A percentile compares a stretch with the other conserved stretches of the same genome.
Conservation (phyloP, 352 stramenopile genomes). For the Globisporangium okanoganense region DNA sequence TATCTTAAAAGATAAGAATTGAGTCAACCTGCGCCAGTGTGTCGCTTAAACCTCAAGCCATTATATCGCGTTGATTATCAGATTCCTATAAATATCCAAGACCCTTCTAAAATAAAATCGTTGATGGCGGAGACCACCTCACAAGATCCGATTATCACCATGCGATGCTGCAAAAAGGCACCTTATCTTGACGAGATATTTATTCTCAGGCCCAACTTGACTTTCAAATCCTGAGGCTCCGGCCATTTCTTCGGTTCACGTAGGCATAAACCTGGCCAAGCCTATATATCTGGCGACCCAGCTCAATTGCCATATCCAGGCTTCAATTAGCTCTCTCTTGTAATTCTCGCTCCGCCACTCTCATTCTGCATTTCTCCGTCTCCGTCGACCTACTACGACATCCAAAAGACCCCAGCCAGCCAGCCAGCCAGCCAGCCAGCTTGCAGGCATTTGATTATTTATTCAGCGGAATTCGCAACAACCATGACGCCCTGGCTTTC, state of each 20-base stretch:
- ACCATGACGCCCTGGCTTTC: constrained; percentile 1
- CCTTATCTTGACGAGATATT: neutral
- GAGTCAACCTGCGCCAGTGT: too few relatives aligned
- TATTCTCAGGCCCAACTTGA: neutral
- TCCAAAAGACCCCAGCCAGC: neutral
- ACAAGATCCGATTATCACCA: neutral
- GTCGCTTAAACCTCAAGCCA: neutral
- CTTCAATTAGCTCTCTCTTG: neutral
- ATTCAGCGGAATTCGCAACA: neutral
- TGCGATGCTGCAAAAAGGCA: neutral
- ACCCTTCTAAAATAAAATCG: neutral
- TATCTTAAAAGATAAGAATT: too few relatives aligned
- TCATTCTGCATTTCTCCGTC: constrained; percentile 12
- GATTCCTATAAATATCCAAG: neutral
- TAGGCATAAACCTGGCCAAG: neutral
- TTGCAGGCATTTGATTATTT: neutral
- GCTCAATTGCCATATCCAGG: neutral
- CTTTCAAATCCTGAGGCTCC: neutral
- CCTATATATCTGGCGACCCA: neutral
- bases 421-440: too few relatives aligned
- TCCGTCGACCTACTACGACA: neutral
- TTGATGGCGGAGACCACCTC: neutral
- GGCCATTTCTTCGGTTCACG: neutral
- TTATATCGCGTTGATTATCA: neutral
- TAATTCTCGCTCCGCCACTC: neutral